Base-by-base conservation (phyloP, 2,329 filamentous ascomycete genomes). In the Monilinia aucupariae region DNA sequence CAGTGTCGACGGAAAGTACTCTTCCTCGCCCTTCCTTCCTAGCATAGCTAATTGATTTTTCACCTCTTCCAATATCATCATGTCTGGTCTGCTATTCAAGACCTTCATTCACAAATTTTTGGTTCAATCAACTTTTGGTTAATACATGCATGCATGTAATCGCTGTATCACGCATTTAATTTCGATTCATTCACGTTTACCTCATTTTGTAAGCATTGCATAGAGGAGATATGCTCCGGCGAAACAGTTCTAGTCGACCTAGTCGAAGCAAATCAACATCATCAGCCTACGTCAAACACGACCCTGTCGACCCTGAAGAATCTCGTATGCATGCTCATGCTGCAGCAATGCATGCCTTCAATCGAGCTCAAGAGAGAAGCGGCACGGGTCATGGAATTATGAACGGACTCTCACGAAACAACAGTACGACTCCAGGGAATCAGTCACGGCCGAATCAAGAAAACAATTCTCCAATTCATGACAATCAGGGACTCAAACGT, bases 341-440 rank as follows among this genome's bases (percentile, higher is more conserved):
- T 47, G 86, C 87, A 27, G 87, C 87, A 9, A 76, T 78, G 41
- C 76, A 85, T 69, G 87, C 87, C 1, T 89, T 83, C 70, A 73
- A 76, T 8, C 78, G 81, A 64, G 81, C 82, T n/a, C 77, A 77
- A 61, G 76, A 76, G 43, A 75, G 77, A 15, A 75, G 71, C 47
- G 75, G 70, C 63, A 70, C 71, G 34, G 76, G 77, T 55, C 68
- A 71, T 59, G 74, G 73, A 73, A 75, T 61, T 73, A 74, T 43
- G 67, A 65, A 64, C n/a, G 59, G 53, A 32, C 52, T 65, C 30
- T 63, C 62, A 55, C 49, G 66, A 54, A 66, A 52, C 37, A 65
- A 68, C 39, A 51, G 37, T 20, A 64, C 43, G 34, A 53, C 66
- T 22, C 66, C 65, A 50, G 32, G 64, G 22, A 50, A 59, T 22